A percentile compares a stretch with the other conserved stretches of the same genome.
Conservation (phyloP, 2,329 filamentous ascomycete species). For the Bipolaris victoriae region DNA sequence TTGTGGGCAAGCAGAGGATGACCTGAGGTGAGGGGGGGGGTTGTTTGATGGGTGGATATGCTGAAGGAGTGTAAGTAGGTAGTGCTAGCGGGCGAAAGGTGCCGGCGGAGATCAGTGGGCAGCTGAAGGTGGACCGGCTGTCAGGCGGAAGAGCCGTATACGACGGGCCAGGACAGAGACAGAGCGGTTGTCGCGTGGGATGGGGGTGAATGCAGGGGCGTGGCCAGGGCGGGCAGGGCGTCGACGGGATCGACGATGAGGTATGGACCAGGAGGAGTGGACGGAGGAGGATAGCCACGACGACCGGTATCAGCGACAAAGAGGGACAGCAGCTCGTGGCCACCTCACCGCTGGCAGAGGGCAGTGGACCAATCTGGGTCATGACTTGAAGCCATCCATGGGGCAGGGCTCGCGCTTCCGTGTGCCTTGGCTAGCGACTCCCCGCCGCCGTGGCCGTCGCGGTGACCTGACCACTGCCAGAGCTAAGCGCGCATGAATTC, state of each 20-base stretch:
- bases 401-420: slow-evolving; percentile 8
- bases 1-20: neutral
- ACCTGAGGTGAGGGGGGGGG: neutral
- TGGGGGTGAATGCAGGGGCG: slow-evolving; percentile 7
- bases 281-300: too few relatives aligned
- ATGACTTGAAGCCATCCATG: neutral
- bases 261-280: too few relatives aligned
- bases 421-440: too few relatives aligned
- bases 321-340: slow-evolving; percentile 1
- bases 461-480: neutral
- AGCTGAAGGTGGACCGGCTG: neutral
- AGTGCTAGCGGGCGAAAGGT: neutral
- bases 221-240: slow-evolving; percentile 5
- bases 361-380: neutral
- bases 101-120: neutral
- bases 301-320: neutral
- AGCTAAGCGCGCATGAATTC: neutral
- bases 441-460: neutral
- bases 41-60: neutral
- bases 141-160: neutral
- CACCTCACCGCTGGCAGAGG: slow-evolving; percentile 1
- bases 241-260: slow-evolving; percentile 16
- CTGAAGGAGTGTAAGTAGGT: neutral
- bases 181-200: neutral
- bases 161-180: neutral